Base-by-base conservation (phyloP, 768 basidiomycete genomes). In the Mycena pura region DNA sequence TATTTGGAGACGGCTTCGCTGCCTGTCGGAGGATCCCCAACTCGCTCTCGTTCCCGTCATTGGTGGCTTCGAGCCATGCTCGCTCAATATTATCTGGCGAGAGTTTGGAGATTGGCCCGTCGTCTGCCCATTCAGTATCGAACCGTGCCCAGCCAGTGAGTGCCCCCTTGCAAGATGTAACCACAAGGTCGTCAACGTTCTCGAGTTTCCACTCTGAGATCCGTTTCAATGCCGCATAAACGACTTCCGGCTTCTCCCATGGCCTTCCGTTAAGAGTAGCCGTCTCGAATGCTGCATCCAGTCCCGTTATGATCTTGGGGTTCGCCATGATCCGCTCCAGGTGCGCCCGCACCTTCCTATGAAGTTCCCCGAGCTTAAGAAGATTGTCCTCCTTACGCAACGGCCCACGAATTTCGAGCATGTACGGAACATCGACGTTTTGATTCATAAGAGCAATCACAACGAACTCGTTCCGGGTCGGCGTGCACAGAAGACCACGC, bases 1-100 rank as follows among this genome's bases (percentile, higher is more conserved):
- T 50, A 31, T 53, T 62, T 3, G 60, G 48, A 6, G 47, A 27
- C 1, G 41, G 13, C 6, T 25, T 19, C 0, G 21, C 15, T 2
- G 4, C 34, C 14, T 19, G 28, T 8, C 61, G 45, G 1, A 31
- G 11, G 0, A 41, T 40, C 9, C 68, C 68, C 9, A 70, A 41
- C 5, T 55, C 55, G 13, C 68, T 60, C 45, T 72, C 70, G 44
- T 66, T 65, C 3, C 44, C 60, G 27, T 72, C 66, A 25, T 72
- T 72, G 0, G 70, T 70, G 0, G 55, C 27, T 22, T 57, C 60
- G 41, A 69, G 60, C 29, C 39, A 70, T 6, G 63, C 58, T 0
- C 25, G 43, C 17, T 56, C 50, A 6, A 60, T 60, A 13, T 60
- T 29, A 8, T 59, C 57, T 1, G 39, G 29, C 17, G 57, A 25